A percentile compares a stretch with the other conserved stretches of the same genome.
Evolutionary conservation across 805 yeast genomes (phyloP).

Genomic region (Ogataea pilisensis): DNA sequence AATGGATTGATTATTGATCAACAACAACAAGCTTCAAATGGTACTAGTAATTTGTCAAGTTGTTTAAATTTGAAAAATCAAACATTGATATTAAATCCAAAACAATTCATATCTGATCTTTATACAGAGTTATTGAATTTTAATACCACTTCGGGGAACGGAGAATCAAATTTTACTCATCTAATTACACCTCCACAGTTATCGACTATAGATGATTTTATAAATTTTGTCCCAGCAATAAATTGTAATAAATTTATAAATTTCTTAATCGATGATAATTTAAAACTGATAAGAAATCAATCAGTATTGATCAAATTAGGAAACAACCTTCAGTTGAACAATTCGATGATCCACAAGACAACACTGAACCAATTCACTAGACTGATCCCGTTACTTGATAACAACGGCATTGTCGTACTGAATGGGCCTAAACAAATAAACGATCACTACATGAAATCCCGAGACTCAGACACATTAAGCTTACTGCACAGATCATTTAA

Average conservation of each 20-base stretch:
- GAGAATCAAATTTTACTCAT: slow-evolving; percentile 7
- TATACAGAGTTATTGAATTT: slow-evolving; percentile 7
- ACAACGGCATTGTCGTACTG: slow-evolving; percentile 8
- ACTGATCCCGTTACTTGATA: slow-evolving; percentile 12
- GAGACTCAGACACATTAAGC: slow-evolving; percentile 21
- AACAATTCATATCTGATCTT: slow-evolving; percentile 2
- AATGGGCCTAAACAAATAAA: slow-evolving; percentile 21
- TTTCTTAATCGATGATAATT: slow-evolving; percentile 7
- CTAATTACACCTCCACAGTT: slow-evolving; percentile 9
- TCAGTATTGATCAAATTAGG: slow-evolving; percentile 8
- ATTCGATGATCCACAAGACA: slow-evolving; percentile 14
- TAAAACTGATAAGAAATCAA: slow-evolving; percentile 11
- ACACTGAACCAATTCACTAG: slow-evolving; percentile 16
- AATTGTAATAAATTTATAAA: slow-evolving; percentile 10
- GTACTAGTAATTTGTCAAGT: slow-evolving; percentile 1
- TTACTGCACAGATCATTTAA: slow-evolving; percentile 11
- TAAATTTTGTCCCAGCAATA: slow-evolving; percentile 7
- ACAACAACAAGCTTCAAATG: neutral
- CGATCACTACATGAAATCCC: slow-evolving; percentile 13
- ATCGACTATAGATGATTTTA: slow-evolving; percentile 5
- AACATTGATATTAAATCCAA: slow-evolving; percentile 3
- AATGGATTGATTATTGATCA: neutral
- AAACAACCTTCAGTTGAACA: slow-evolving; percentile 2
- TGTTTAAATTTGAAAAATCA: slow-evolving; percentile 7
- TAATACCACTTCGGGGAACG: no score